phyloP scores from a whole-genome alignment of 306 rosid genomes.

The Pueraria montana region DNA sequence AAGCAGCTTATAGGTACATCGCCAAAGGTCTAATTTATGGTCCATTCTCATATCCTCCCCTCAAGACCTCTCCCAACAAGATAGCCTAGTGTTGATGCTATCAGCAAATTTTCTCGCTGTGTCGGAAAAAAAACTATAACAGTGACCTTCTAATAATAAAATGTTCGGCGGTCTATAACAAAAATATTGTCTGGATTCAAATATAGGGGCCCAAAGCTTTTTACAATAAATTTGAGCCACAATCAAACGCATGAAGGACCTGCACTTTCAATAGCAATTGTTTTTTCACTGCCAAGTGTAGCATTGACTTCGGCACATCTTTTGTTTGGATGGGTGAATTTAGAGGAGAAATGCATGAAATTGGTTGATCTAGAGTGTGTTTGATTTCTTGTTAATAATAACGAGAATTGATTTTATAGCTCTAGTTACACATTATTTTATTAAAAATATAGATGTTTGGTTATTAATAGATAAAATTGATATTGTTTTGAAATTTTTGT shows the following conservation, averaged over 20 bases:
- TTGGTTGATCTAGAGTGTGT: background rate
- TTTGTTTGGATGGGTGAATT: background rate
- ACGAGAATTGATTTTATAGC: background rate
- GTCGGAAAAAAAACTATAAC: background rate
- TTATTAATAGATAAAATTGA: too few species aligned
- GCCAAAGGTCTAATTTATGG: slow-evolving; percentile 59
- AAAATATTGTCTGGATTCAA: background rate
- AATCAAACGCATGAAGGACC: background rate
- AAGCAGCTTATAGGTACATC: slow-evolving; percentile 51
- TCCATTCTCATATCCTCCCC: slow-evolving; percentile 59
- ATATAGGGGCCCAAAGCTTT: background rate
- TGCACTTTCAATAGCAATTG: background rate
- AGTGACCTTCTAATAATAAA: background rate
- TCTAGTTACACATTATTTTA: background rate
- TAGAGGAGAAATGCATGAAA: background rate
- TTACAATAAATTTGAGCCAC: background rate
- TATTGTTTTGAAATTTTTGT: too few species aligned
- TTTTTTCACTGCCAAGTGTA: background rate
- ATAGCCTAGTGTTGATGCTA: slow-evolving; percentile 22
- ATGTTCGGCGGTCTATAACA: too few species aligned
- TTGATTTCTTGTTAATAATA: background rate
- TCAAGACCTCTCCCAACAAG: slow-evolving; percentile 41
- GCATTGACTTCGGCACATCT: background rate
- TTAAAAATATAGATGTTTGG: background rate
- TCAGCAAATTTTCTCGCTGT: background rate